A percentile compares a stretch with the other conserved stretches of the same genome.
These are phyloP conservation scores for Leccinellum rugosiceps DNA, from an alignment of 768 basidiomycete genomes.

Conservation along the genomic window DNA sequence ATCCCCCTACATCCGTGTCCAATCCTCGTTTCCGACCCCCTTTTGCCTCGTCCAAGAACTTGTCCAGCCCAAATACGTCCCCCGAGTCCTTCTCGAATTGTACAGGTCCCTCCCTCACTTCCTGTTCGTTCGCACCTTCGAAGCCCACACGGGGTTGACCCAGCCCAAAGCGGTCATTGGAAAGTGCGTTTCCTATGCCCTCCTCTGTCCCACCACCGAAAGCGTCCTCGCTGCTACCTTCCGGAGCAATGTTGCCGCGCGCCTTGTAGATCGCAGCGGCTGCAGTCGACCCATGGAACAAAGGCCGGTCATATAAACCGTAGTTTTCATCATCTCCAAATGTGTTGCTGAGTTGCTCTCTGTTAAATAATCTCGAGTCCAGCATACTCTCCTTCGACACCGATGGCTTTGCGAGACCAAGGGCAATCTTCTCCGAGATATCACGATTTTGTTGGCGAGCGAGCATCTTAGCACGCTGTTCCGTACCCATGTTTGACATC, in stretches of 20 bases:
- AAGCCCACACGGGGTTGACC: slow-evolving; percentile 85
- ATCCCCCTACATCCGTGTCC: slow-evolving; percentile 68
- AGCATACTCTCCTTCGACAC: slow-evolving; percentile 95
- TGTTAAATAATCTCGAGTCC: slow-evolving; percentile 96
- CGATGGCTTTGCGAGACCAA: slow-evolving; percentile 96
- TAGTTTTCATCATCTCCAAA: slow-evolving; percentile 96
- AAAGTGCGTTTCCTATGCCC: slow-evolving; percentile 85
- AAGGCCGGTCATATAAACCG: slow-evolving; percentile 88
- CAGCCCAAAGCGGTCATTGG: slow-evolving; percentile 91
- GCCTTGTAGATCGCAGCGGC: slow-evolving; percentile 99
- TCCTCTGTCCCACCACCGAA: slow-evolving; percentile 96
- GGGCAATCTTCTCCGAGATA: slow-evolving; percentile 98
- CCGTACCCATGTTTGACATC: slow-evolving; percentile 98
- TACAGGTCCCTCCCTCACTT: slow-evolving; percentile 88
- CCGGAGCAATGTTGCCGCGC: slow-evolving; percentile 73
- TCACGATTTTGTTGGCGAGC: slow-evolving; percentile 97
- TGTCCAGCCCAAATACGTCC: slow-evolving; percentile 96
- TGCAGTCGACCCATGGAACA: slow-evolving; percentile 95
- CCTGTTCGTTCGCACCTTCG: slow-evolving; percentile 85
- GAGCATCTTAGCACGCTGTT: slow-evolving; percentile 93
- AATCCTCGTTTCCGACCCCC: slow-evolving; percentile 88
- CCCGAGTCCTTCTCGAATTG: slow-evolving; percentile 97
- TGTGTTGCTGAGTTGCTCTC: slow-evolving; percentile 75
- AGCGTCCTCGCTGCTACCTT: slow-evolving; percentile 76
- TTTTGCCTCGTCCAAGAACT: slow-evolving; percentile 97